phyloP scores from a whole-genome alignment of 2,329 filamentous ascomycete species.

The Dichotomopilus funicola region DNA sequence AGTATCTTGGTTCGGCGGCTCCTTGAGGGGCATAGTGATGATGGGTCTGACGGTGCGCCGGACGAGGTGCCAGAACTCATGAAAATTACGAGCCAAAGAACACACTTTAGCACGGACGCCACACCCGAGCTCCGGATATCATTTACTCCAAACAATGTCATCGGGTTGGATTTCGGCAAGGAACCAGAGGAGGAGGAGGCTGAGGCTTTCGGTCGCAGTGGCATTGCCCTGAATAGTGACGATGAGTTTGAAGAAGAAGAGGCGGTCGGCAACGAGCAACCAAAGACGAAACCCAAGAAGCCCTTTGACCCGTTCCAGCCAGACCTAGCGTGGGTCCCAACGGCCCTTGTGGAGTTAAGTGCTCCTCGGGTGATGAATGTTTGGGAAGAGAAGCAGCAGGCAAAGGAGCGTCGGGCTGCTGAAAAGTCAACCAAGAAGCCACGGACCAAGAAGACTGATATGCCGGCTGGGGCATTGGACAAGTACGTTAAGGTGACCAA shows the following conservation, averaged over 20 bases:
- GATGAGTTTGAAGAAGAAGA: constrained; percentile 49
- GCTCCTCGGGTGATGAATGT: constrained; percentile 58
- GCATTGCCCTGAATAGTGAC: constrained; percentile 57
- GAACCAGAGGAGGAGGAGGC: constrained; percentile 59
- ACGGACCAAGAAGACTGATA: constrained; percentile 21
- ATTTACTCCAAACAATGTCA: constrained; percentile 68
- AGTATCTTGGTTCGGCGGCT: constrained; percentile 62
- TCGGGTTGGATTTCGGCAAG: constrained; percentile 66
- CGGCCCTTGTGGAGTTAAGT: constrained; percentile 56
- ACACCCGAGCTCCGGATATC: constrained; percentile 72
- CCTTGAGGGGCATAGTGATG: constrained; percentile 24
- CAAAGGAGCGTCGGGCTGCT: constrained; percentile 24
- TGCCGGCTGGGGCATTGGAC: constrained; percentile 31
- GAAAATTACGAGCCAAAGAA: constrained; percentile 60
- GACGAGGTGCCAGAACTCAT: constrained; percentile 50
- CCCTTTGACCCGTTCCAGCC: constrained; percentile 59
- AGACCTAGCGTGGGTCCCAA: constrained; percentile 63
- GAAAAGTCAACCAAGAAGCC: constrained; percentile 17
- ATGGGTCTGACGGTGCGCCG: constrained; percentile 32
- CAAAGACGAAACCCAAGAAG: constrained; percentile 26
- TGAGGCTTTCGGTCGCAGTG: constrained; percentile 44
- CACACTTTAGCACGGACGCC: constrained; percentile 67
- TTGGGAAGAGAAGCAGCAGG: constrained; percentile 47
- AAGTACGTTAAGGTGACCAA: constrained; percentile 35
- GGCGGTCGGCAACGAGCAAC: constrained; percentile 20